Base-by-base conservation (phyloP, 2,329 filamentous ascomycete genomes). In the Aspergillus candidus region DNA sequence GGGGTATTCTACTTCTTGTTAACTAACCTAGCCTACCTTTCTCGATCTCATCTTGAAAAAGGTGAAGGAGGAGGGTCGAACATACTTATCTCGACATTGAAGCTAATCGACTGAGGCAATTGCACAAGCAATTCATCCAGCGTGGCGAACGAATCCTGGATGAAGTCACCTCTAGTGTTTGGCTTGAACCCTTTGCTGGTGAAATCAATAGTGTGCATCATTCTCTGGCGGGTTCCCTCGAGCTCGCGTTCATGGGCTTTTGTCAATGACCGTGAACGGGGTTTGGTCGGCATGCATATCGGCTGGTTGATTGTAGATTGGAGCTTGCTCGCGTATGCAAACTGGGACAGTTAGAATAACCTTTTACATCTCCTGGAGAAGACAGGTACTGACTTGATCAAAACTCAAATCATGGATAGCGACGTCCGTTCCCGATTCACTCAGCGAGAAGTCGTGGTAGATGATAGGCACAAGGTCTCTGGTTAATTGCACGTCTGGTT, bases 401-500 rank as follows among this genome's bases (percentile, higher is more conserved):
- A 68, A 48, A 6, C 55, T 69, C 12, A 71, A 40, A 39, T 61
- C 61, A 49, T 72, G 66, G 13, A 72, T 59, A 11, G 68, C 60
- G 29, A 64, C 52, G 47, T 72, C 68, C 4, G 66, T 66, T 2
- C 70, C 69, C 4, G 65, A 61, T 45, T 72, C 69, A 46, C 67
- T 71, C 5, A 72, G 46, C 2, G 62, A 62, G 40, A 70, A 72
- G 47, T 72, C 68, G 46, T 72, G 68, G 39, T 66, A 72, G 12
- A 71, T 59, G 10, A 72, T 59, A 2, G 70, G 65, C 10, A 65
- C 53, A 32, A 60, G 51, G 38, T 72, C 70, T 49, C 60, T 62
- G 1, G 70, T 72, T 12, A 72, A 50, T 47, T 72, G 70, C 2
- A 70, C 59, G 53, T 72, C 69, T 62, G 29, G n/a, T n/a, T n/a